These are phyloP conservation scores for Naegleria gruberi DNA, from an alignment of 208 protist genomes.

Conservation along the genomic window DNA sequence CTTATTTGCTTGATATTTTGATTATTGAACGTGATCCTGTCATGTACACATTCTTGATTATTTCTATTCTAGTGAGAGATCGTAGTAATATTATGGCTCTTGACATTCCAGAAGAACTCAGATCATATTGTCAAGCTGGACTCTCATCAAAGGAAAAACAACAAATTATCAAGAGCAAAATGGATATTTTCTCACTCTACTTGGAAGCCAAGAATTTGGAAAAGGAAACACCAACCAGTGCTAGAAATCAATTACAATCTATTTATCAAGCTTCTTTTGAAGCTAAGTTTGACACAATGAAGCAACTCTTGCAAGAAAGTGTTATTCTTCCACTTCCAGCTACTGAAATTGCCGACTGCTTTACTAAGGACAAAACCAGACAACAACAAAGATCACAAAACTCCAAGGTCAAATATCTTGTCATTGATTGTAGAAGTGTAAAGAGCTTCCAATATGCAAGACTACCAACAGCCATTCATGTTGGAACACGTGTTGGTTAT, in stretches of 20 bases:
- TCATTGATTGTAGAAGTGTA: constrained; percentile 68
- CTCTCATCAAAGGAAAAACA: not conserved
- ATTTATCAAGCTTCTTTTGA: not conserved
- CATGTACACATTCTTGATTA: not conserved
- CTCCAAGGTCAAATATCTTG: constrained; percentile 48
- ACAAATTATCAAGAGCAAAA: not conserved
- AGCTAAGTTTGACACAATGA: constrained; percentile 37
- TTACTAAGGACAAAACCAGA: constrained; percentile 31
- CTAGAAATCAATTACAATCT: not conserved
- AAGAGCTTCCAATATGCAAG: constrained; percentile 66
- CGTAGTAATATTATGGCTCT: not conserved
- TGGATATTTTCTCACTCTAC: not conserved
- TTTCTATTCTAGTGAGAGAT: not conserved
- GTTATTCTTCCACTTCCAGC: constrained; percentile 60
- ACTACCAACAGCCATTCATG: constrained; percentile 63
- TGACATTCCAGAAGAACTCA: not conserved
- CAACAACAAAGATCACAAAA: not conserved
- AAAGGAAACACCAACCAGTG: not conserved
- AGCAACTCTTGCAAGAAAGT: constrained; percentile 49
- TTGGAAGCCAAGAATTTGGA: not conserved
- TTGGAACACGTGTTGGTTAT: constrained; percentile 39
- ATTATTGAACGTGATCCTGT: constrained; percentile 12
- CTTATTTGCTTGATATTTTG: not conserved
- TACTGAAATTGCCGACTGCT: constrained; percentile 55
- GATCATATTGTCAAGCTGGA: not conserved